Percentiles rank a stretch among this genome's conserved stretches.
Conservation (phyloP, 2,329 filamentous ascomycete species). For the Pyrenochaeta sp. region DNA sequence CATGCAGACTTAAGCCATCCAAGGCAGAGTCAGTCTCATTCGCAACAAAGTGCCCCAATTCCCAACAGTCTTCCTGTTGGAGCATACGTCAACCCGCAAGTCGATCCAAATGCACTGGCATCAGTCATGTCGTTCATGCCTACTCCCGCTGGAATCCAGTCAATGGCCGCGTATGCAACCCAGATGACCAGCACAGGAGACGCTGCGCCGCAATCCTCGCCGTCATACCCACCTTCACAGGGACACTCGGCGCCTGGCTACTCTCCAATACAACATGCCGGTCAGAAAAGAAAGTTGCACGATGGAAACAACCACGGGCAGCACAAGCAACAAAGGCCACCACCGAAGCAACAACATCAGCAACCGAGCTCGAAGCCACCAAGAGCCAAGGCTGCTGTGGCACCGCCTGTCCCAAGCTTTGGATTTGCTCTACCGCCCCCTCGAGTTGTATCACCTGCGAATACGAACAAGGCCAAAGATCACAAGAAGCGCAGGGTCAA, state of each 20-base stretch:
- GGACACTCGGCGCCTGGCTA: slow-evolving; percentile 16
- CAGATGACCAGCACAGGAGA: slow-evolving; percentile 21
- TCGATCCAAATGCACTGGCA: slow-evolving; percentile 31
- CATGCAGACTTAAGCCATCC: no score
- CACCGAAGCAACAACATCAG: no score
- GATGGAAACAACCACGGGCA: slow-evolving; percentile 23
- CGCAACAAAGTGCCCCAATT: slow-evolving; percentile 3
- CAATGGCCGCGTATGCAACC: slow-evolving; percentile 35
- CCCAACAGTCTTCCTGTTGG: slow-evolving; percentile 2
- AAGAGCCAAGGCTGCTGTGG: slow-evolving; percentile 40
- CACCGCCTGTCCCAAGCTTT: slow-evolving; percentile 47
- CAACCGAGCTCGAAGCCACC: slow-evolving; percentile 36
- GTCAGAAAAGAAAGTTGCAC: slow-evolving; percentile 38
- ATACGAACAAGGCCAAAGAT: slow-evolving; percentile 28
- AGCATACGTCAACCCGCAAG: slow-evolving; percentile 21
- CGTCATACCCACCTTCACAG: slow-evolving; percentile 7
- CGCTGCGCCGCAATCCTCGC: slow-evolving; percentile 4
- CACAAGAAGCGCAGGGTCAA: slow-evolving; percentile 77
- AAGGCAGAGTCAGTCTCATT: no score
- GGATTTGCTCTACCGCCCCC: slow-evolving; percentile 40
- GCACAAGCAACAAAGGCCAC: slow-evolving; percentile 15
- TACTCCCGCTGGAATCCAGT: slow-evolving; percentile 37
- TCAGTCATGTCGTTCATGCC: slow-evolving; percentile 41
- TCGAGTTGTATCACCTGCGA: slow-evolving; percentile 10
- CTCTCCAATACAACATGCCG: slow-evolving; percentile 26